Conservation (phyloP, 2,329 filamentous ascomycete species). For the Fusarium mundagurra region DNA sequence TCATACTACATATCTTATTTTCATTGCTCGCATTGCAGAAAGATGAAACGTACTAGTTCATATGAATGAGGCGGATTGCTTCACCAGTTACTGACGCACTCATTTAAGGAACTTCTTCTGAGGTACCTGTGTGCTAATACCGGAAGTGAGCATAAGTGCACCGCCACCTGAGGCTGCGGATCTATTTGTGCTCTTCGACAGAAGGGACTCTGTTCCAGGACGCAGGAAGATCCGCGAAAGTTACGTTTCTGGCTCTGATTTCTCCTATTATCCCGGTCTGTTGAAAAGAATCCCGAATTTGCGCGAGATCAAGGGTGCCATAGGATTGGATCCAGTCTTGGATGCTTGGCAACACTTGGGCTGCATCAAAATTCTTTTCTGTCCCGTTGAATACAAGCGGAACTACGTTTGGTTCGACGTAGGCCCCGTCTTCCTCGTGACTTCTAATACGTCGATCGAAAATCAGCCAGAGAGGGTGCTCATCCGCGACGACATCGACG, state of each 20-base stretch:
- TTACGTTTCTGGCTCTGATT: neutral
- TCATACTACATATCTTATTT: neutral
- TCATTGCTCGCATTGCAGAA: neutral
- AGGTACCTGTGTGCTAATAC: neutral
- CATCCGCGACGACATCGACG: neutral
- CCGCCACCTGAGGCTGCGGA: too few relatives aligned
- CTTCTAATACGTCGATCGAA: neutral
- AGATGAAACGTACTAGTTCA: neutral
- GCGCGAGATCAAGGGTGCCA: neutral
- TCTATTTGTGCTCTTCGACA: neutral
- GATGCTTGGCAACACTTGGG: neutral
- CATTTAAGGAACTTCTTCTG: neutral
- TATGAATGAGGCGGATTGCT: too few relatives aligned
- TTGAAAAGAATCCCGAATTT: neutral
- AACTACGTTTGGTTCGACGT: accelerated
- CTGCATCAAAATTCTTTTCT: neutral
- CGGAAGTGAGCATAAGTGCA: neutral
- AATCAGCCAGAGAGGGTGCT: neutral
- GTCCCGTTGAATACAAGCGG: neutral
- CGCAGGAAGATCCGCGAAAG: neutral
- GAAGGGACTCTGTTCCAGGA: neutral
- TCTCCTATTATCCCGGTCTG: neutral
- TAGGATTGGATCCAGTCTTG: neutral
- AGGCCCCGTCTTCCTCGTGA: neutral
- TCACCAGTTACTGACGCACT: neutral